phyloP scores from a whole-genome alignment of 1,284 basidiomycete genomes.

The Psilocybe mexicana region DNA sequence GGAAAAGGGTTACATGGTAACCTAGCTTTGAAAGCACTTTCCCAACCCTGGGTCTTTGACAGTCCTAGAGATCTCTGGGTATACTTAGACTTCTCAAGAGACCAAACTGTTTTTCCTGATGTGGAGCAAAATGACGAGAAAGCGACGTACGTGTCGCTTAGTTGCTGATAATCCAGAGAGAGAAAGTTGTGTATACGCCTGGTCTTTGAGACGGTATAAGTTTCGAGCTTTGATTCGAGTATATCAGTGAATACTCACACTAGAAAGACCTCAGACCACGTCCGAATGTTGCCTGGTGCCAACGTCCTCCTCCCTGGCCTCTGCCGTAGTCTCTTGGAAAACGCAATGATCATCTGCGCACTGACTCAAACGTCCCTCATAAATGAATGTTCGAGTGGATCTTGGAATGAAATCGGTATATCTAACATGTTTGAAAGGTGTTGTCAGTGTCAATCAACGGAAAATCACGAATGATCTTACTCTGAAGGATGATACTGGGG shows the following conservation, averaged over 20 bases:
- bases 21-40: no score
- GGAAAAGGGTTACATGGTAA: no score
- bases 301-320: neutral
- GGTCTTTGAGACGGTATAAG: neutral
- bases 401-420: neutral
- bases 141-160: neutral
- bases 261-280: neutral
- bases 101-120: no score
- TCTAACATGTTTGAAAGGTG: neutral
- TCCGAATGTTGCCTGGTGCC: neutral
- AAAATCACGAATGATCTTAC: neutral
- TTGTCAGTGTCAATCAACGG: no score
- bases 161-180: neutral
- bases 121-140: neutral
- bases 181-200: neutral
- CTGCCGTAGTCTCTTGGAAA: neutral
- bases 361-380: neutral
- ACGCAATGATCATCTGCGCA: neutral
- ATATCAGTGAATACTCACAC: neutral
- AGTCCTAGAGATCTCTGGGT: no score
- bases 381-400: neutral
- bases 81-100: no score
- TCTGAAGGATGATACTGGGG: conserved; percentile 3
- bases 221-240: neutral
- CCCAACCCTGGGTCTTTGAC: no score